Base-by-base conservation (phyloP, 306 rosid genomes). In the Trifolium fragiferum region DNA sequence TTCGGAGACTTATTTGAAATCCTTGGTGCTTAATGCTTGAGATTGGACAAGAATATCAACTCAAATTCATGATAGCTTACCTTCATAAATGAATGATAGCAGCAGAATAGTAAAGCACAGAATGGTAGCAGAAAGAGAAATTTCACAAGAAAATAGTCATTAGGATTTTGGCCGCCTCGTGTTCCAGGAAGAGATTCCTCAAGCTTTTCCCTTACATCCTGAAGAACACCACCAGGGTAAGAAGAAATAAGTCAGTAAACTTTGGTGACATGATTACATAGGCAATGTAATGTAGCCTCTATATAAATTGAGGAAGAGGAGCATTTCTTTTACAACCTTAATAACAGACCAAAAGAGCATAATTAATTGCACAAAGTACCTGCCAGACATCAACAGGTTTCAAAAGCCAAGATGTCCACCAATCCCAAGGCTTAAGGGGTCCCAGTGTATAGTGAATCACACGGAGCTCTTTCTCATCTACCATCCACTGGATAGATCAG, bases 401-500 rank as follows among this genome's bases (percentile, higher is more conserved):
- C 88, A 95, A 79, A 76, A 95, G 96, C 99, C 99, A 95, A 68
- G 99, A 90, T 33, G 99, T 95, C 99, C 99, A 95, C 99, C 99
- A 95, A 82, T 95, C 99, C 99, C 99, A 95, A 79, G 99, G 99
- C 85, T 95, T 95, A 74, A 95, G 96, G 65, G 99, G 99, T 35
- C 99, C 99, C 5, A 95, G 92, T 11, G 99, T 95, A 77, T 95
- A 95, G 83, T 95, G 99, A 77, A 95, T 90, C 75, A 95, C 97
- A 25, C 86, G 90, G 30, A 92, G 98, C 71, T 95, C 98, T 8
- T 79, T 85, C 82, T 95, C 99, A 61, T 92, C 83, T 40, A 95
- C 99, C 99, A 95, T 95, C 99, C 99, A 95, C 99, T 95, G 86
- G 81, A 78, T 64, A 35, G 49, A 69, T 59, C 64, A 78, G 32